Percentiles rank a stretch among this genome's conserved stretches.
These are phyloP conservation scores for Casuarina cunninghamiana DNA, from an alignment of 306 rosid species.

Conservation along the genomic window DNA sequence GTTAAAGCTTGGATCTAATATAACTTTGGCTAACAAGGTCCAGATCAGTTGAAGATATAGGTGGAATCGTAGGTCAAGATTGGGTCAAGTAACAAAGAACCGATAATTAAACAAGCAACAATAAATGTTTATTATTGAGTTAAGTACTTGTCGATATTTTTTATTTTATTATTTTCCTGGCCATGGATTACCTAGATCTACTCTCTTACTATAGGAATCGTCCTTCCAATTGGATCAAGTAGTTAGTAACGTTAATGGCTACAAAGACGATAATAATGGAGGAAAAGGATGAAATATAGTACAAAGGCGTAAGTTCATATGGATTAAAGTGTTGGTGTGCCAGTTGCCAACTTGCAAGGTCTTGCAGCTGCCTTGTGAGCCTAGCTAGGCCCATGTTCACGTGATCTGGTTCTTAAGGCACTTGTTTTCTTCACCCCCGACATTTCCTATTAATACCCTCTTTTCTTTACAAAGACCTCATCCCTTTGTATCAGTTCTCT, in stretches of 20 bases:
- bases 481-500: neutral
- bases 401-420: slow-evolving; percentile 48
- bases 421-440: slow-evolving; percentile 50
- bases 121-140: too few species aligned
- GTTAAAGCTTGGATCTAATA: too few species aligned
- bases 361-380: slow-evolving; percentile 50
- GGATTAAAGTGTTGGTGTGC: slow-evolving; percentile 13
- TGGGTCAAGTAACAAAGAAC: too few species aligned
- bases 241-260: neutral
- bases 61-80: too few species aligned
- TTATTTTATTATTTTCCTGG: too few species aligned
- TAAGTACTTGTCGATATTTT: too few species aligned
- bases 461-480: slow-evolving; percentile 12
- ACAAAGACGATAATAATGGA: neutral
- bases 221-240: too few species aligned
- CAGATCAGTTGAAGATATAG: too few species aligned
- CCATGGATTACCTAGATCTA: too few species aligned
- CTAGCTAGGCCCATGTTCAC: slow-evolving; percentile 68
- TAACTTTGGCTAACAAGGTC: too few species aligned
- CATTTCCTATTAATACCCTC: slow-evolving; percentile 20
- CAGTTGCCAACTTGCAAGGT: slow-evolving; percentile 63
- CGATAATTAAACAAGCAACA: too few species aligned
- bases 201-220: too few species aligned
- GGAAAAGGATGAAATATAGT: neutral
- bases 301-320: neutral